Conservation (phyloP, 2,329 filamentous ascomycete genomes). For the Xylaria digitata region DNA sequence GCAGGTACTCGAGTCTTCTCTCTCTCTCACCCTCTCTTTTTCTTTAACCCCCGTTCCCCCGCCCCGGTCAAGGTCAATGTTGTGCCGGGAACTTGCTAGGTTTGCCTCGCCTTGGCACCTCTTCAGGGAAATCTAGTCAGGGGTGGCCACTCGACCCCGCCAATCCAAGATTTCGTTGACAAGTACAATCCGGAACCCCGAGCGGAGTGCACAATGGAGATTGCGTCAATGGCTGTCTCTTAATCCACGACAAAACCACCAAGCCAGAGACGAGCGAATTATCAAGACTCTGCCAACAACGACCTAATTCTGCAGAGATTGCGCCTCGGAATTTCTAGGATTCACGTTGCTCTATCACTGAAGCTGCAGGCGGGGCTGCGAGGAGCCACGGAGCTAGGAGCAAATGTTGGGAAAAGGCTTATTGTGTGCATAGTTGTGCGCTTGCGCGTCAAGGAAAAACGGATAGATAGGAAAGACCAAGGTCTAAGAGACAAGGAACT, state of each 20-base stretch:
- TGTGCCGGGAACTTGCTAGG: conserved; percentile 25
- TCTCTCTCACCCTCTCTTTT: background rate
- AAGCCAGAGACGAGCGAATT: background rate
- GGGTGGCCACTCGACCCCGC: conserved; percentile 41
- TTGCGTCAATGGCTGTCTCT: conserved; percentile 36
- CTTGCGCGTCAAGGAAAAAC: conserved; percentile 13
- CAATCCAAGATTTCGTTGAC: conserved; percentile 34
- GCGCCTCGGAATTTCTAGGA: background rate
- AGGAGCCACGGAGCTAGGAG: background rate
- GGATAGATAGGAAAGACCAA: background rate
- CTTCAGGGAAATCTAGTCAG: conserved; percentile 32
- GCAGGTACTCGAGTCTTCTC: conserved; percentile 22
- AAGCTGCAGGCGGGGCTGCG: background rate
- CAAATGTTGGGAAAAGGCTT: background rate
- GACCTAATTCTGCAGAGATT: background rate
- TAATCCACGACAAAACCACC: conserved; percentile 1
- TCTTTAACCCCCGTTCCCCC: conserved; percentile 6
- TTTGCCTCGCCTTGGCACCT: conserved; percentile 36
- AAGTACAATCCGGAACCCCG: conserved; percentile 21
- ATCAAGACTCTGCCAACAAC: background rate
- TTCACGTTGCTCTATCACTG: background rate
- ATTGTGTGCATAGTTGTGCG: conserved; percentile 21
- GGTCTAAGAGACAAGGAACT: conserved; percentile 15
- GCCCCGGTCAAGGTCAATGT: conserved; percentile 28
- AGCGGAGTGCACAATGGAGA: conserved; percentile 13